These are phyloP conservation scores for Albifimbria verrucaria DNA, from an alignment of 2,329 filamentous ascomycete species.

Conservation along the genomic window DNA sequence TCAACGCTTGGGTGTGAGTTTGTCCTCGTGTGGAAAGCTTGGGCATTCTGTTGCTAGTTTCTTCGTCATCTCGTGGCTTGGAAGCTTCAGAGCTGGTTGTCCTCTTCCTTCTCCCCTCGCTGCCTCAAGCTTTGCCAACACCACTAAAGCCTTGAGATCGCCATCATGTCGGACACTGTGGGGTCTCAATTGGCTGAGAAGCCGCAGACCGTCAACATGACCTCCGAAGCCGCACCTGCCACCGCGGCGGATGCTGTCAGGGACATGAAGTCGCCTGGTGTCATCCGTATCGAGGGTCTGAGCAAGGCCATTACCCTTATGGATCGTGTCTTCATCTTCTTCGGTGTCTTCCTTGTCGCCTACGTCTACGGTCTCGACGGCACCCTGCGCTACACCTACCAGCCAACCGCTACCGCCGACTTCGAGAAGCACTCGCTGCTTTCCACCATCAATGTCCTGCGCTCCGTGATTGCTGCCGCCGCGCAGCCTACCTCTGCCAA, in stretches of 20 bases:
- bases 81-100: constrained; percentile 41
- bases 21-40: constrained; percentile 58
- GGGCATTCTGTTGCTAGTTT: too few relatives aligned
- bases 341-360: constrained; percentile 59
- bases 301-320: constrained; percentile 45
- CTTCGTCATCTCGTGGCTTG: constrained; percentile 48
- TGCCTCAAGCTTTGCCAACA: neutral
- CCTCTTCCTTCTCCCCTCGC: neutral
- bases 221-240: neutral
- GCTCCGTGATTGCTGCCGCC: constrained; percentile 58
- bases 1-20: constrained; percentile 48
- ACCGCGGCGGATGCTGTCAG: constrained; percentile 15
- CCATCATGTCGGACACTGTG: neutral
- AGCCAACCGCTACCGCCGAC: constrained; percentile 50
- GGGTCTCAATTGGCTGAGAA: neutral
- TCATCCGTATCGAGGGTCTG: constrained; percentile 57
- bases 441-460: constrained; percentile 55
- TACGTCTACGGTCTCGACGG: constrained; percentile 63
- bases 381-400: constrained; percentile 52
- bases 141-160: neutral
- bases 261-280: constrained; percentile 45
- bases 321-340: constrained; percentile 57
- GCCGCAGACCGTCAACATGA: neutral
- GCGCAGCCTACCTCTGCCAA: constrained; percentile 57
- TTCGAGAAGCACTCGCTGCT: constrained; percentile 53